phyloP scores from a whole-genome alignment of 2,329 filamentous ascomycete species.

The Fusarium veterinarium region DNA sequence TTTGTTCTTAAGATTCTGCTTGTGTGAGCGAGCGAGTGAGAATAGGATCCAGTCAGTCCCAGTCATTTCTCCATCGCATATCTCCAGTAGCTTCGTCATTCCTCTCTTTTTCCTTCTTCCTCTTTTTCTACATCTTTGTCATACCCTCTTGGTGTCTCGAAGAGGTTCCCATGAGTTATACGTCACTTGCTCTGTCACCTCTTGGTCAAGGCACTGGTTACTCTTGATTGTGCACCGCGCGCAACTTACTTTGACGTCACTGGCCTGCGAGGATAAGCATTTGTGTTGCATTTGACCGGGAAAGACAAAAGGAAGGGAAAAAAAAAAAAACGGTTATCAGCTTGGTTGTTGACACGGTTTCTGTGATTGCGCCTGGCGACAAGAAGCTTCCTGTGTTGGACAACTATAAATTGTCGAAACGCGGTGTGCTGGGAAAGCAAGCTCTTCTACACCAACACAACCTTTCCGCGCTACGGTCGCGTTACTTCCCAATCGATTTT shows the following conservation, averaged over 20 bases:
- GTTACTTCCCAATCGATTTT: background rate
- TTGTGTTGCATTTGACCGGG: slow-evolving; percentile 10
- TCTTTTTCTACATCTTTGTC: slow-evolving; percentile 1
- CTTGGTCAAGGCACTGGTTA: slow-evolving; percentile 31
- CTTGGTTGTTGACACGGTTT: background rate
- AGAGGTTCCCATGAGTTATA: slow-evolving; percentile 19
- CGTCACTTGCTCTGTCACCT: slow-evolving; percentile 9
- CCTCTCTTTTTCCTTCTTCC: background rate
- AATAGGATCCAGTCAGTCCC: slow-evolving; percentile 19
- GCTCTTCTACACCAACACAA: slow-evolving; percentile 5
- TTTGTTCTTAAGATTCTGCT: slow-evolving; percentile 22
- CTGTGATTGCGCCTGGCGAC: background rate
- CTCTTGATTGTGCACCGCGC: slow-evolving; percentile 22
- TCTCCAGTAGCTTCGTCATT: slow-evolving; percentile 13
- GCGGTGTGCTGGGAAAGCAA: slow-evolving; percentile 12
- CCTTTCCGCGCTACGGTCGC: slow-evolving; percentile 3
- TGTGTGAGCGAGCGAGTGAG: background rate
- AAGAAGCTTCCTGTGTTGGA: slow-evolving; percentile 14
- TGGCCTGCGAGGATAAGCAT: background rate
- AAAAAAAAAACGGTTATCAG: background rate
- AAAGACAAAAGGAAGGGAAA: background rate
- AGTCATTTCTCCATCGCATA: slow-evolving; percentile 19
- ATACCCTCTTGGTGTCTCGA: background rate
- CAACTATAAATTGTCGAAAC: slow-evolving; percentile 17
- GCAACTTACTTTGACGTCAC: slow-evolving; percentile 35